Evolutionary conservation across 2,329 filamentous ascomycete species (phyloP), one percentile per base, ranked within the genome.

Genomic region (Ophiocordyceps sinensis): DNA sequence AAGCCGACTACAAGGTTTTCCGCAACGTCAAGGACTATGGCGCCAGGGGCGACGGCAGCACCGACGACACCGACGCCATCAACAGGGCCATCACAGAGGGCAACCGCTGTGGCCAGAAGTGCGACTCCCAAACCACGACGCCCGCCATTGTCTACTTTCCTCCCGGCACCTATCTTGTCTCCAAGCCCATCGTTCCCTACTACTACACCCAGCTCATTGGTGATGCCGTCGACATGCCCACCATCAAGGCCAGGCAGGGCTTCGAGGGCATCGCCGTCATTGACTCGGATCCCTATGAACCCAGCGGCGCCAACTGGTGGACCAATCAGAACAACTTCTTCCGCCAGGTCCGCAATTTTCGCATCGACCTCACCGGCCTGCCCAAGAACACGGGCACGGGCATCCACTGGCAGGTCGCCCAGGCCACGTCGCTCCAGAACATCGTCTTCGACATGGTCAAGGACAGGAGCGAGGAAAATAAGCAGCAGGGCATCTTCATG

Each of bases 131-230:
- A 28, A 96, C 89, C 3, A 74, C 75, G n/a, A 77, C 78, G 1
- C 89, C 89, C 0, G 89, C 85, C 23, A 66, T 96, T 13, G 77
- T 96, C 41, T 96, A 94, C 68, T 94, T 96, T 67, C 88, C 87
- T 32, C 70, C 85, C 11, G 88, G 89, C 49, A 93, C 79, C 43
- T 96, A 95, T 56, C 55, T 83, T 15, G 79, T 96, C 51, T 85
- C 78, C 56, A 73, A 69, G 53, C 85, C 89, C 19, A 76, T 96
- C 49, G 64, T 87, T 40, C 82, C 87, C 58, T 82, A 81, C 61
- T 96, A 96, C 70, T 94, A 94, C 67, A 94, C 88, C 10, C 87
- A 95, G 59, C 76, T 96, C 46, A 70, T 95, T 30, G 89, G 89
- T 43, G 87, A 96, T 64, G 78, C 81, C 38, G 56, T 75, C 52